Percentiles rank a stretch among this genome's conserved stretches.
These are phyloP conservation scores for Peronospora belbahrii DNA, from an alignment of 352 stramenopile species.

Conservation along the genomic window DNA sequence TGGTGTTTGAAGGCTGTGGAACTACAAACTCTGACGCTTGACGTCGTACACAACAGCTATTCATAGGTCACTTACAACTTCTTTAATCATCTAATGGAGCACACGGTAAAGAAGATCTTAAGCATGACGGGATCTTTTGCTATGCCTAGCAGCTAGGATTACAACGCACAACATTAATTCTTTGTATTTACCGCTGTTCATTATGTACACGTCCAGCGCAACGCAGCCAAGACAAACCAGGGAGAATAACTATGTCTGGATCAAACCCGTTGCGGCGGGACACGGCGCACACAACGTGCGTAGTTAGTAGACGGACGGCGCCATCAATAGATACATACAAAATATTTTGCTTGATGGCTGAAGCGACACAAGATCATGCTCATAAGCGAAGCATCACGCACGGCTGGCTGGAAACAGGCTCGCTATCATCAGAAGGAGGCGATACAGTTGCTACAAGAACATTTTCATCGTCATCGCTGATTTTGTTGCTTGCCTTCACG, in stretches of 20 bases:
- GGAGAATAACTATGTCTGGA: slow-evolving; percentile 21
- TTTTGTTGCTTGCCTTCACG: background rate
- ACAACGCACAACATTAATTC: slow-evolving; percentile 8
- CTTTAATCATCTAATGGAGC: background rate
- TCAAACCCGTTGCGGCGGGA: slow-evolving; percentile 12
- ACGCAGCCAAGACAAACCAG: slow-evolving; percentile 11
- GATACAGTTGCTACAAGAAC: slow-evolving; percentile 4
- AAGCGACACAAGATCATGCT: slow-evolving; percentile 4
- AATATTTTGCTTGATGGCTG: slow-evolving; percentile 3
- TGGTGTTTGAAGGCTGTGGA: slow-evolving; percentile 26
- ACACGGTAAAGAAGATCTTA: background rate
- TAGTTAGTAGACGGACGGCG: slow-evolving; percentile 16
- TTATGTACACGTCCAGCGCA: slow-evolving; percentile 10
- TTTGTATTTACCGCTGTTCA: slow-evolving; percentile 6
- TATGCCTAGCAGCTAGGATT: slow-evolving; percentile 7
- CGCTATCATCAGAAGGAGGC: slow-evolving; percentile 6
- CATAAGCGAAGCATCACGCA: slow-evolving; percentile 23
- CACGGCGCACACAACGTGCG: slow-evolving; percentile 14
- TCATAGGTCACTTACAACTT: background rate
- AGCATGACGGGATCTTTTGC: background rate
- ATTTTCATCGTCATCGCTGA: background rate
- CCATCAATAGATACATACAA: slow-evolving; percentile 17
- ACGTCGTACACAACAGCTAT: background rate
- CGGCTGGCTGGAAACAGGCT: slow-evolving; percentile 4
- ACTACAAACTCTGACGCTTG: slow-evolving; percentile 21